Percentiles rank a stretch among this genome's conserved stretches.
phyloP scores from a whole-genome alignment of 1,284 basidiomycete genomes.

The Microbotryum lychnidis-dioicae region DNA sequence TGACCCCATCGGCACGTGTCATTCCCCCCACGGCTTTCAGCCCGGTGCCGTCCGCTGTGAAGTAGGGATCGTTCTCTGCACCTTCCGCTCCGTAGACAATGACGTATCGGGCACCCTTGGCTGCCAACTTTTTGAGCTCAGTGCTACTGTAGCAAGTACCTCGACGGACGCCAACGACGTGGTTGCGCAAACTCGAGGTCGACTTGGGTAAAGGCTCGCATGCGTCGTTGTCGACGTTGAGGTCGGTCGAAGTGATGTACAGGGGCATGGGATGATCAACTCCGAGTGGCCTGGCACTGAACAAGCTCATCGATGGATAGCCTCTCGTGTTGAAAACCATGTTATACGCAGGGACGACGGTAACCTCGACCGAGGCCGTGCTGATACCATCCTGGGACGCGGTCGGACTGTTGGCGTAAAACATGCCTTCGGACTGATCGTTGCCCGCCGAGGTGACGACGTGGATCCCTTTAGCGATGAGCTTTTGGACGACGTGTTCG shows the following conservation, averaged over 20 bases:
- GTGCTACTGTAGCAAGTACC: slow-evolving; percentile 42
- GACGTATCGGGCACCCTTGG: neutral
- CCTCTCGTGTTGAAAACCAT: slow-evolving; percentile 33
- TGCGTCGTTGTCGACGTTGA: slow-evolving; percentile 46
- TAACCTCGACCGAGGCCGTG: slow-evolving; percentile 13
- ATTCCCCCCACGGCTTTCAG: too few relatives aligned
- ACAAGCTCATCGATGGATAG: slow-evolving; percentile 34
- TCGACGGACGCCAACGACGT: slow-evolving; percentile 49
- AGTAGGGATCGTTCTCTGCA: too few relatives aligned
- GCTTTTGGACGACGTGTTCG: slow-evolving; percentile 15
- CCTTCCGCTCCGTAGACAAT: too few relatives aligned
- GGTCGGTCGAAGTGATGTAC: slow-evolving; percentile 37
- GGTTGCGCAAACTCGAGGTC: slow-evolving; percentile 50
- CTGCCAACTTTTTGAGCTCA: slow-evolving; percentile 14
- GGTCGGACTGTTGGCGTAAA: slow-evolving; percentile 12
- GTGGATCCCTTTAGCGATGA: slow-evolving; percentile 7
- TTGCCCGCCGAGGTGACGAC: slow-evolving; percentile 19
- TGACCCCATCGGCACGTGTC: too few relatives aligned
- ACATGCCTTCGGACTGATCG: slow-evolving; percentile 23
- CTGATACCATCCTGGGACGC: slow-evolving; percentile 2
- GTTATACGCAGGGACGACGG: slow-evolving; percentile 18
- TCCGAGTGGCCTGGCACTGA: slow-evolving; percentile 25
- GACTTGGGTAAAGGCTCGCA: slow-evolving; percentile 49
- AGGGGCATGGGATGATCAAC: slow-evolving; percentile 30
- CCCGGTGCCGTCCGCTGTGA: too few relatives aligned